Evolutionary conservation across 129 eudicot species (phyloP).

Genomic region (Ambrosia trifida): DNA sequence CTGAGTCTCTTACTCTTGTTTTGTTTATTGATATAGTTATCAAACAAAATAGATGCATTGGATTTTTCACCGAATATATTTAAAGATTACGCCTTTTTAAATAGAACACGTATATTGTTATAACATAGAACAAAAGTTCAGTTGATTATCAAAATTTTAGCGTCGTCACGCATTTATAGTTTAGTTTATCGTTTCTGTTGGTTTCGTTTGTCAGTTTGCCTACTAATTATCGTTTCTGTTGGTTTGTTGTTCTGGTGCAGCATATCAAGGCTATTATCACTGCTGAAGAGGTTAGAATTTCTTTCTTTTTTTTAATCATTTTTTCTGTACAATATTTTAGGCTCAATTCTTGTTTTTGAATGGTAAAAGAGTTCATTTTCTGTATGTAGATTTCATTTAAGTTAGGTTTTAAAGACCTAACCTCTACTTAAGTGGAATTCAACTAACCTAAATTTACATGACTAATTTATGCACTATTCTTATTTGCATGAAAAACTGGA

Average conservation of each 20-base stretch:
- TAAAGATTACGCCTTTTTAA: background rate
- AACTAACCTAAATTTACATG: too few species aligned
- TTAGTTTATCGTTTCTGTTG: background rate
- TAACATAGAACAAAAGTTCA: background rate
- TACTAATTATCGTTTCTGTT: constrained; percentile 19
- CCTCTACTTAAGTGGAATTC: too few species aligned
- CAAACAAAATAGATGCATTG: constrained; percentile 3
- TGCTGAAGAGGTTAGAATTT: constrained; percentile 58
- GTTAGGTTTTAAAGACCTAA: too few species aligned
- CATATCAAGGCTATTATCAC: constrained; percentile 90
- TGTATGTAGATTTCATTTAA: too few species aligned
- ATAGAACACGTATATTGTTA: too few species aligned
- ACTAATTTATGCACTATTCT: background rate
- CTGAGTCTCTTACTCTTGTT: background rate
- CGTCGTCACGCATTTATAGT: background rate
- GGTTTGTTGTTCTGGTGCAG: constrained; percentile 41
- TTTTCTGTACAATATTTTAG: background rate
- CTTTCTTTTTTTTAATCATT: background rate
- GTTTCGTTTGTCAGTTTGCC: constrained; percentile 16
- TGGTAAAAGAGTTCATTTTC: background rate
- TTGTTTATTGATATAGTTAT: background rate
- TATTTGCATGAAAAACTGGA: background rate
- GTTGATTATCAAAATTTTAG: background rate
- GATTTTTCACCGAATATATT: background rate
- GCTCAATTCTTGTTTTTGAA: constrained; percentile 2